These are phyloP conservation scores for Taiozyma onychis DNA, from an alignment of 1,139 yeast genomes.

Conservation along the genomic window DNA sequence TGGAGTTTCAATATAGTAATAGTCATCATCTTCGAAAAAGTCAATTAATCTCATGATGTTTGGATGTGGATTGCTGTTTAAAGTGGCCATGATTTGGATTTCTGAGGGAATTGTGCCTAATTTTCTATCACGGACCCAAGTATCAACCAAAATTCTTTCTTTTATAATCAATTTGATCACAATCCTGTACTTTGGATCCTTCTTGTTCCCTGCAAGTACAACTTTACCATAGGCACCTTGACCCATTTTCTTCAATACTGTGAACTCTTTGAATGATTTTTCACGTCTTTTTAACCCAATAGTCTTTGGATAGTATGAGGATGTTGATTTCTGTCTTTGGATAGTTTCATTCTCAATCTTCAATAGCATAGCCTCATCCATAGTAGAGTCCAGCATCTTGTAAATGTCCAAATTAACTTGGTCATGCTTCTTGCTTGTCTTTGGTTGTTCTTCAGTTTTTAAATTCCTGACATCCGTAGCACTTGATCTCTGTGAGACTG, in stretches of 20 bases:
- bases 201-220: constrained; percentile 64
- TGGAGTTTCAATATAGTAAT: constrained; percentile 86
- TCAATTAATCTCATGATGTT: constrained; percentile 81
- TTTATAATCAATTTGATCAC: constrained; percentile 88
- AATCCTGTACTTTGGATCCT: constrained; percentile 57
- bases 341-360: constrained; percentile 40
- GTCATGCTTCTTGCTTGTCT: background rate
- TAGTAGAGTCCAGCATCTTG: constrained; percentile 13
- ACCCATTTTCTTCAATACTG: constrained; percentile 73
- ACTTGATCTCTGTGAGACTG: constrained; percentile 8
- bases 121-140: constrained; percentile 91
- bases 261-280: constrained; percentile 67
- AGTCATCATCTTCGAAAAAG: constrained; percentile 85
- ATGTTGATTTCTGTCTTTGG: constrained; percentile 30
- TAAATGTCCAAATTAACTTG: constrained; percentile 7
- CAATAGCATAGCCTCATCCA: constrained; percentile 38
- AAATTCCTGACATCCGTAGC: constrained; percentile 1
- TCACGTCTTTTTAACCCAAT: constrained; percentile 59
- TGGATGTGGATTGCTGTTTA: constrained; percentile 75
- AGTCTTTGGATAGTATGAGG: constrained; percentile 45
- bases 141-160: constrained; percentile 88
- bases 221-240: constrained; percentile 97
- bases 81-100: constrained; percentile 82
- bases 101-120: constrained; percentile 94
- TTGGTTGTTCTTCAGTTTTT: background rate